These are phyloP conservation scores for Kurtzmaniella quercitrusa DNA, from an alignment of 1,139 yeast species.

Conservation along the genomic window DNA sequence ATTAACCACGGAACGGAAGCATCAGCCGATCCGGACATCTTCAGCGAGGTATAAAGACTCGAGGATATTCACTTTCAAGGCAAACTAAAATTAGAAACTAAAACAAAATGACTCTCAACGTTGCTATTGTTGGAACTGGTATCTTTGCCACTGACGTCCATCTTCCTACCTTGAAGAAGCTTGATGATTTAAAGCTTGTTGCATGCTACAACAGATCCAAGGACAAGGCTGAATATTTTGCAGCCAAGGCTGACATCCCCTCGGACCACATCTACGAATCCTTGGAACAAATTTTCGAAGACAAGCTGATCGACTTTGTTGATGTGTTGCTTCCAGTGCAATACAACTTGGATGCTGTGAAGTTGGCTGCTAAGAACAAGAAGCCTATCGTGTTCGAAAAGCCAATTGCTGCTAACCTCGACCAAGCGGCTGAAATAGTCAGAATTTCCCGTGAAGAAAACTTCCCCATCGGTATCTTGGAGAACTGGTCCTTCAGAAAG, in stretches of 20 bases:
- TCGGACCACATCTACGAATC: conserved; percentile 54
- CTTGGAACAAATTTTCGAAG: conserved; percentile 61
- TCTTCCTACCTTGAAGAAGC: conserved; percentile 62
- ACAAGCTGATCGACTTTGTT: conserved; percentile 62
- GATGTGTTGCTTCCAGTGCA: conserved; percentile 89
- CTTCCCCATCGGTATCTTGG: conserved; percentile 72
- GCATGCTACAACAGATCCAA: conserved; percentile 82
- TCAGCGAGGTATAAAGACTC: not conserved
- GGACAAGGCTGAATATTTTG: conserved; percentile 76
- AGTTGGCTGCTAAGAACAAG: conserved; percentile 60
- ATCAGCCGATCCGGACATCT: not conserved
- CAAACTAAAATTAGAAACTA: not conserved
- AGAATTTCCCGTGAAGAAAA: conserved; percentile 52
- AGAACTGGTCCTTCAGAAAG: conserved; percentile 75
- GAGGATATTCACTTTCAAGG: not conserved
- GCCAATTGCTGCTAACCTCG: conserved; percentile 83
- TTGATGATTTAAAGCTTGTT: conserved; percentile 26
- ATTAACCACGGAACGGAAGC: too few species aligned
- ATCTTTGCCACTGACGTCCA: conserved; percentile 84
- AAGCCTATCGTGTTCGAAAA: conserved; percentile 83
- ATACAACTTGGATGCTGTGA: conserved; percentile 62
- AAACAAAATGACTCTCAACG: conserved; percentile 22
- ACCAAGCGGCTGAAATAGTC: conserved; percentile 77
- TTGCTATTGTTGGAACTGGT: conserved; percentile 88
- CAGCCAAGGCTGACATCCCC: conserved; percentile 54